Percentiles rank a stretch among this genome's conserved stretches.
Conservation (phyloP, 2,329 filamentous ascomycete genomes). For the Tolypocladium pustulatum region DNA sequence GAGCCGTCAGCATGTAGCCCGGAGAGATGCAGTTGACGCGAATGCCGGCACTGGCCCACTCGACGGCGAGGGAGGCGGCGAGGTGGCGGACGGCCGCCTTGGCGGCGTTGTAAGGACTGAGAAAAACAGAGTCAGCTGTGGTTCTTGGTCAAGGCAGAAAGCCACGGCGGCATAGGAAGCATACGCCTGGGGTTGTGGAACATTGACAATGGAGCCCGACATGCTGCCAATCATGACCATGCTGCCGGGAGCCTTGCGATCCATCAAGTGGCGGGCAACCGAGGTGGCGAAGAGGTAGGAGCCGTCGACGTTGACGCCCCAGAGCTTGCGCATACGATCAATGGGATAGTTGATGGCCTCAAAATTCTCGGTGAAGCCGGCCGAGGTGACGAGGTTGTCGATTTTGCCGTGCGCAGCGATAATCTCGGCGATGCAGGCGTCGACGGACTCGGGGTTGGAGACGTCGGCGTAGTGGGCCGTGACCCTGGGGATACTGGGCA, state of each 20-base stretch:
- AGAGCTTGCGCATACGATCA: slow-evolving; percentile 85
- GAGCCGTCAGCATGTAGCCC: slow-evolving; percentile 89
- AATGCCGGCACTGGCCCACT: slow-evolving; percentile 83
- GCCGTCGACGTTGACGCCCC: slow-evolving; percentile 86
- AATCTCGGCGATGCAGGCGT: slow-evolving; percentile 56
- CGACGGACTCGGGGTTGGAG: slow-evolving; percentile 68
- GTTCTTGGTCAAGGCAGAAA: background rate
- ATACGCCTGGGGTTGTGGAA: slow-evolving; percentile 80
- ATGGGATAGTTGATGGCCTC: slow-evolving; percentile 84
- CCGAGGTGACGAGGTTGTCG: slow-evolving; percentile 89
- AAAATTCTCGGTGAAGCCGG: slow-evolving; percentile 93
- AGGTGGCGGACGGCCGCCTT: slow-evolving; percentile 90
- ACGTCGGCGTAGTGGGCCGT: slow-evolving; percentile 90
- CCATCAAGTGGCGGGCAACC: slow-evolving; percentile 82
- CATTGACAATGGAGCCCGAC: slow-evolving; percentile 88
- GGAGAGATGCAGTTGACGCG: slow-evolving; percentile 92
- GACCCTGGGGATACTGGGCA: slow-evolving; percentile 59
- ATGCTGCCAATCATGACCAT: slow-evolving; percentile 96
- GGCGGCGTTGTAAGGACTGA: slow-evolving; percentile 74
- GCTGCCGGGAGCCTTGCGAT: slow-evolving; percentile 65
- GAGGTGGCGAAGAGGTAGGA: slow-evolving; percentile 81
- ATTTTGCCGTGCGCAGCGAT: slow-evolving; percentile 60
- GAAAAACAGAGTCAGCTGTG: background rate
- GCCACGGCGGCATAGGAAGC: slow-evolving; percentile 9
- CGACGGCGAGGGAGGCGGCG: slow-evolving; percentile 77